Percentiles rank a stretch among this genome's conserved stretches.
Conservation (phyloP, 2,329 filamentous ascomycete species). For the Diaporthe vaccinii region DNA sequence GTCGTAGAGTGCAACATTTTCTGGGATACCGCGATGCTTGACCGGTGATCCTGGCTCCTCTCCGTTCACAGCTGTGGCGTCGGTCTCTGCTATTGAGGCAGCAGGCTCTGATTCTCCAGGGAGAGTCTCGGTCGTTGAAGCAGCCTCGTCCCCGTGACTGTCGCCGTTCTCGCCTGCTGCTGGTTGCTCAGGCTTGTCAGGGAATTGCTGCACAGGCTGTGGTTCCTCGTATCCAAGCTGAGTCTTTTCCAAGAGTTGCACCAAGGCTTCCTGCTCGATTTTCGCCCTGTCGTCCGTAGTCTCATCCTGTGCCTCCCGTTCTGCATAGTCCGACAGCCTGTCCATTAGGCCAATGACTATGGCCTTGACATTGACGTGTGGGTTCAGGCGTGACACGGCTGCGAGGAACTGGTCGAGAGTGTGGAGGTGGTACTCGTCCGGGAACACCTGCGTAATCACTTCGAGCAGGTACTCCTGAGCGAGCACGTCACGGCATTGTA, state of each 20-base stretch:
- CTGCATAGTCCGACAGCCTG: conserved; percentile 92
- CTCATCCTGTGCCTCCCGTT: conserved; percentile 83
- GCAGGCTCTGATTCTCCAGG: conserved; percentile 52
- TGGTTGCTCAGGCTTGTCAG: conserved; percentile 46
- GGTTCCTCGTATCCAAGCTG: conserved; percentile 72
- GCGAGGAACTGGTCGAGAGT: conserved; percentile 95
- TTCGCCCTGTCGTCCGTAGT: conserved; percentile 79
- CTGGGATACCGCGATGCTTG: conserved; percentile 70
- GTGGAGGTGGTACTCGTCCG: conserved; percentile 97
- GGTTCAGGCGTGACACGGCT: conserved; percentile 92
- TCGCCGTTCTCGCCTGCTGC: conserved; percentile 54
- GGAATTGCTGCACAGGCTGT: conserved; percentile 39
- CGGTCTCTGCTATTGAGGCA: conserved; percentile 60
- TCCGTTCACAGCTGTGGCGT: conserved; percentile 63
- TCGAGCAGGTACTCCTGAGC: conserved; percentile 98
- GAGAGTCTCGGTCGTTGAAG: conserved; percentile 50
- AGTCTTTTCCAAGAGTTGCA: conserved; percentile 82
- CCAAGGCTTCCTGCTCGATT: conserved; percentile 86
- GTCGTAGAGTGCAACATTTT: conserved; percentile 91
- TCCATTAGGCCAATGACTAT: conserved; percentile 99
- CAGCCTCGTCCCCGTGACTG: conserved; percentile 48
- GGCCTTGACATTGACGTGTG: conserved; percentile 96
- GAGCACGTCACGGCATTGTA: conserved; percentile 96
- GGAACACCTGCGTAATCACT: conserved; percentile 99
- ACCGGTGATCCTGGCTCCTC: conserved; percentile 50